A percentile compares a stretch with the other conserved stretches of the same genome.
phyloP scores from a whole-genome alignment of 495 filamentous ascomycete species.

The Cudoniella acicularis region DNA sequence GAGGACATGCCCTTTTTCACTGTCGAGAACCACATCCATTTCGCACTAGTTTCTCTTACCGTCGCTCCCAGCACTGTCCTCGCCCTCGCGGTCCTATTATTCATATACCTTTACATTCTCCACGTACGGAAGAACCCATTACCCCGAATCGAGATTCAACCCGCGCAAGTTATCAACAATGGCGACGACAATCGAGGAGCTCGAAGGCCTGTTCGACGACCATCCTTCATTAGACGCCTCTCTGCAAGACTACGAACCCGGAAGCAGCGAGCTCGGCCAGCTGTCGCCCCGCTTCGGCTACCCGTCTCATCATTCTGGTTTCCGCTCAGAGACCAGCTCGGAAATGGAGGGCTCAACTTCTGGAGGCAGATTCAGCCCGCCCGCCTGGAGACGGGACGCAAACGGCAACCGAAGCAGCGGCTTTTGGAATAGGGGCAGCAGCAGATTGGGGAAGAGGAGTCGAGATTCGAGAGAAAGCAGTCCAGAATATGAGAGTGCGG shows the following conservation, averaged over 20 bases:
- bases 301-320: conserved; percentile 74
- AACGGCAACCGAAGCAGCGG: conserved; percentile 48
- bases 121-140: conserved; percentile 26
- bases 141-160: conserved; percentile 6
- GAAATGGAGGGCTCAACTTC: conserved; percentile 43
- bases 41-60: conserved; percentile 45
- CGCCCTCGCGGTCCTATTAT: conserved; percentile 47
- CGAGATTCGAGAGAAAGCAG: conserved; percentile 22
- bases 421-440: conserved; percentile 45
- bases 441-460: conserved; percentile 27
- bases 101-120: conserved; percentile 47
- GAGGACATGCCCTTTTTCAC: conserved; percentile 35
- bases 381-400: conserved; percentile 50
- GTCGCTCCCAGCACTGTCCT: conserved; percentile 52
- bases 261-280: conserved; percentile 35
- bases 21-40: conserved; percentile 49
- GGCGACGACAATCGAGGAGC: conserved; percentile 24
- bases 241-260: conserved; percentile 70
- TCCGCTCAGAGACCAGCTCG: conserved; percentile 59
- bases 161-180: conserved; percentile 4
- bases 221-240: conserved; percentile 69
- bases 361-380: conserved; percentile 52
- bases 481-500: conserved; percentile 28
- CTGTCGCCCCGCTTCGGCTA: conserved; percentile 47
- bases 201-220: conserved; percentile 50